Evolutionary conservation across 2,329 filamentous ascomycete genomes (phyloP).

Genomic region (Alternaria sp.): DNA sequence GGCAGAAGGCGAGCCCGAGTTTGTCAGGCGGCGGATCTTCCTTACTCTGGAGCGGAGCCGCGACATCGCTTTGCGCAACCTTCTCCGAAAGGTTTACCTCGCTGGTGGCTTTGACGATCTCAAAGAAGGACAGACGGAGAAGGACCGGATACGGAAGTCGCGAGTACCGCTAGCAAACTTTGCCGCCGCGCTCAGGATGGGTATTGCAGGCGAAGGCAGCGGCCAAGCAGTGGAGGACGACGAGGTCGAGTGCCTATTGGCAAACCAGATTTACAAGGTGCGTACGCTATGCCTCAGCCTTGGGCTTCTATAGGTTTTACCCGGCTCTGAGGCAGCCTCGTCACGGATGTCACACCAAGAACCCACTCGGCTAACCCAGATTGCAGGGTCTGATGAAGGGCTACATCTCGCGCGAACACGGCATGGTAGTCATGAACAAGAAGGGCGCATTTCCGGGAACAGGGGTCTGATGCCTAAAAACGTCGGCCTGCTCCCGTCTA

Average conservation of each 20-base stretch:
- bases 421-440: constrained; percentile 92
- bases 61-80: constrained; percentile 89
- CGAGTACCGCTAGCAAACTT: constrained; percentile 86
- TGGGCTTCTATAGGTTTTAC: not conserved
- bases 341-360: constrained; percentile 9
- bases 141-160: constrained; percentile 70
- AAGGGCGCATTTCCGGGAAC: constrained; percentile 93
- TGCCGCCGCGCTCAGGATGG: constrained; percentile 79
- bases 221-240: constrained; percentile 76
- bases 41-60: constrained; percentile 90
- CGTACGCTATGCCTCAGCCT: constrained; percentile 28
- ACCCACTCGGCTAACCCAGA: constrained; percentile 22
- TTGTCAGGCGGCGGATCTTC: constrained; percentile 92
- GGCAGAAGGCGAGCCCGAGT: constrained; percentile 83
- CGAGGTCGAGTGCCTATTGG: constrained; percentile 92
- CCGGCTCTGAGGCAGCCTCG: constrained; percentile 13
- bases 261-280: constrained; percentile 99
- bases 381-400: constrained; percentile 90
- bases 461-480: constrained; percentile 59
- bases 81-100: constrained; percentile 90
- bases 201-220: constrained; percentile 61
- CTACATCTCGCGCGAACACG: constrained; percentile 90
- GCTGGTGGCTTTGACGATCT: constrained; percentile 77
- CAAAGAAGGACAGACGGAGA: constrained; percentile 70
- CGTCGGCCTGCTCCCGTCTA: constrained; percentile 9